Base-by-base conservation (phyloP, 345 rosid species). In the Murraya paniculata region DNA sequence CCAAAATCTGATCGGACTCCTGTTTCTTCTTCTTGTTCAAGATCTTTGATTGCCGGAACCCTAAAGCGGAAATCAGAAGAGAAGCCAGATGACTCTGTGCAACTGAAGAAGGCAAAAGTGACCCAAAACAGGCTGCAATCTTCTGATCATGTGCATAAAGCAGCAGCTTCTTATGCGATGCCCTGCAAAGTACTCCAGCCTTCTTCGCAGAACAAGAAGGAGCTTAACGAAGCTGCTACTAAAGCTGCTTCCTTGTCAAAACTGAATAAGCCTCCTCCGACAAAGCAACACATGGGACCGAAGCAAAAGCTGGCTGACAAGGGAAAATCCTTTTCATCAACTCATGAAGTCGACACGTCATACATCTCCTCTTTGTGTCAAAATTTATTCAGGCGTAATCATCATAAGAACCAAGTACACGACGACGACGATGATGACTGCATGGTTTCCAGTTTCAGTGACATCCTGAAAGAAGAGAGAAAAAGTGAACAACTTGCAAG, bases 401-500 rank as follows among this genome's bases (percentile, higher is more conserved):
- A 72, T 10, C 50, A 7, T 39, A 38, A 3, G 66, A 53, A 24
- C 1, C 24, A 24, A 8, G 31, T 14, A 38, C n/a, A 11, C 4
- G 53, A 73, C 7, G n/a, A 72, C 7, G 27, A 55, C n/a, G 35
- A 35, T 6, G 76, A 33, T 4, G 76, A 72, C n/a, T 35, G 76
- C 61, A 58, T 35, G 35, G 66, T 58, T 60, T 73, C 66, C 55
- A 58, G 61, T 6, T 58, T 58, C 48, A 73, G 19, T 58, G 66
- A 72, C 35, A 73, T 73, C 31, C 76, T 8, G 76, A 57, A 57
- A 72, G 65, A 33, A 57, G 76, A 73, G 55, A 73, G 66, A 58
- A 73, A 4, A 25, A n/a, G 66, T 10, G 35, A n/a, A 3, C 25
- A 36, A 58, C 14, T 36, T 4, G 76, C 66, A 24, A 58, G 66